Evolutionary conservation across 2,329 filamentous ascomycete species (phyloP).

Genomic region (Xylariaceae sp.): DNA sequence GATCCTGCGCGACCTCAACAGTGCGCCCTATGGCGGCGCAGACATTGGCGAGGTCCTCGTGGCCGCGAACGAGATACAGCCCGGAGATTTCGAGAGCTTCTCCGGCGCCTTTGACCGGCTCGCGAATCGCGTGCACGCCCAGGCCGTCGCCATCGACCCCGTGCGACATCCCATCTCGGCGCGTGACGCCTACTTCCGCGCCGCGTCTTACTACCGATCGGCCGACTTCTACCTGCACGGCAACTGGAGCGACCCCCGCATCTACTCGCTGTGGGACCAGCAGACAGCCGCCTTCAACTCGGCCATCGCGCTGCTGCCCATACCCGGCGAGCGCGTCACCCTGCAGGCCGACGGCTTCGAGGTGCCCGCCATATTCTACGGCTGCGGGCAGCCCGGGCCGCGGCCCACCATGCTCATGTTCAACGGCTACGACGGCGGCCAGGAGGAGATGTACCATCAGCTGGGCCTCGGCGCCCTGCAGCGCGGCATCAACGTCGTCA

Average conservation of each 20-base stretch:
- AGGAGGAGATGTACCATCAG: constrained; percentile 30
- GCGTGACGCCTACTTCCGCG: constrained; percentile 26
- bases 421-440: constrained; percentile 28
- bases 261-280: constrained; percentile 23
- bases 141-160: constrained; percentile 12
- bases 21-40: constrained; percentile 17
- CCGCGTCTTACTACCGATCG: constrained; percentile 28
- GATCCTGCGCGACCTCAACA: constrained; percentile 15
- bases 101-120: constrained; percentile 15
- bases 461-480: constrained; percentile 20
- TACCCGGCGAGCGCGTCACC: constrained; percentile 23
- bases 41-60: constrained; percentile 22
- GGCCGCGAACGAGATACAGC: constrained; percentile 18
- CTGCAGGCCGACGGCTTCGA: constrained; percentile 19
- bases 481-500: constrained; percentile 23
- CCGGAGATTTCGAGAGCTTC: constrained; percentile 20
- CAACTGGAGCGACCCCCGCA: constrained; percentile 26
- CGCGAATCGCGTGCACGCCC: constrained; percentile 11
- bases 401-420: constrained; percentile 27
- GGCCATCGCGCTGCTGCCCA: constrained; percentile 21
- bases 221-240: constrained; percentile 31
- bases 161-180: constrained; percentile 15
- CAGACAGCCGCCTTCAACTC: constrained; percentile 23
- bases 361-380: constrained; percentile 15
- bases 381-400: constrained; percentile 6